Percentiles rank a stretch among this genome's conserved stretches.
phyloP scores from a whole-genome alignment of 768 basidiomycete genomes.

The Tubosaeta sp. region DNA sequence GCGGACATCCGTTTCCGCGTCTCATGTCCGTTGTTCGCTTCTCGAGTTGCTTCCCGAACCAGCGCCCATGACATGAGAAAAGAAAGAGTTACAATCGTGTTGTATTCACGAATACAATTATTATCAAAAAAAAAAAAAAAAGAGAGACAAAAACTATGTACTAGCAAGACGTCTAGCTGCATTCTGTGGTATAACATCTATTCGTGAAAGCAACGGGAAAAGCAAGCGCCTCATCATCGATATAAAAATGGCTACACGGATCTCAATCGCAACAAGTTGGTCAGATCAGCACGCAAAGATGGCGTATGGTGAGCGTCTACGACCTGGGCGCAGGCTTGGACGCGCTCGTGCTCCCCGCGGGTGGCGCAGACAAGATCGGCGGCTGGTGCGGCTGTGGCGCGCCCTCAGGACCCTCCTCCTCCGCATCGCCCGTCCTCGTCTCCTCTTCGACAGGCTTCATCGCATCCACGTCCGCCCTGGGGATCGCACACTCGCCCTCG shows the following conservation, averaged over 20 bases:
- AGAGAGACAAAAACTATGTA: too few relatives aligned
- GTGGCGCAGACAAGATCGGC: slow-evolving; percentile 33
- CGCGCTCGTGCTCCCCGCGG: slow-evolving; percentile 9
- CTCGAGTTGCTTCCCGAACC: too few relatives aligned
- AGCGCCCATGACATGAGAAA: too few relatives aligned
- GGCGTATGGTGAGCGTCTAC: neutral
- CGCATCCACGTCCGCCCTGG: slow-evolving; percentile 41
- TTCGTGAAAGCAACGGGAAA: too few relatives aligned
- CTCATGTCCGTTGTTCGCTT: too few relatives aligned
- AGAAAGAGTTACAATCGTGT: too few relatives aligned
- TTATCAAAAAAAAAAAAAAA: too few relatives aligned
- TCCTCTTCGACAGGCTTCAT: slow-evolving; percentile 76
- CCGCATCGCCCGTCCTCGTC: slow-evolving; percentile 6
- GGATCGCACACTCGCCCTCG: slow-evolving; percentile 4
- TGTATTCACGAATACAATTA: too few relatives aligned
- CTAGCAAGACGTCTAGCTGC: too few relatives aligned
- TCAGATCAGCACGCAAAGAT: neutral
- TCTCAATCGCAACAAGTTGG: neutral
- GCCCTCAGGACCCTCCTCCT: neutral
- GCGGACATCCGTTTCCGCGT: neutral
- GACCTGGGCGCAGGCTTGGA: slow-evolving; percentile 15
- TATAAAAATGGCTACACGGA: too few relatives aligned
- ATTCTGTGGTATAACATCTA: too few relatives aligned
- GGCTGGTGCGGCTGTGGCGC: slow-evolving; percentile 21
- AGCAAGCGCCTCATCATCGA: too few relatives aligned